phyloP scores from a whole-genome alignment of 805 yeast genomes.

The Yamadazyma tumulicola region DNA sequence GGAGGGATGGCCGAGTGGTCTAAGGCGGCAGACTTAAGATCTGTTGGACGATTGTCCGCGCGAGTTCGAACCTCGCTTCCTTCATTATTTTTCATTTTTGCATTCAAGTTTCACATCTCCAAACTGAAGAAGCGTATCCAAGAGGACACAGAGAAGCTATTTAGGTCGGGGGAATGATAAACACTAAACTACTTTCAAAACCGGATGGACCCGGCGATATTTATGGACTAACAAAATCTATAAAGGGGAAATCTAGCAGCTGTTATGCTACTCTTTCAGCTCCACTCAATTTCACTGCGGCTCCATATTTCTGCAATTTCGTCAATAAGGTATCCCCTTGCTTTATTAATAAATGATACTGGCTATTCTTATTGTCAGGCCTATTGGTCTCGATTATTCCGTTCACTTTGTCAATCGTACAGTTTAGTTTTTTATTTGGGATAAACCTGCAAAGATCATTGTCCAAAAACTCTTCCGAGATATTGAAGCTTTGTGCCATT shows the following conservation, averaged over 20 bases:
- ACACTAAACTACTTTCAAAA: too few relatives aligned
- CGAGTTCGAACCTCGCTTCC: conserved; percentile 48
- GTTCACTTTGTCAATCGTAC: conserved; percentile 92
- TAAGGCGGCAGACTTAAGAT: conserved; percentile 48
- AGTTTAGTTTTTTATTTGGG: conserved; percentile 89
- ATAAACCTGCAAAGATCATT: conserved; percentile 83
- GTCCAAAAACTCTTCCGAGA: conserved; percentile 83
- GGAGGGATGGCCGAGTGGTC: conserved; percentile 50
- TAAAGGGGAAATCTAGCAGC: too few relatives aligned
- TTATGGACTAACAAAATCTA: too few relatives aligned
- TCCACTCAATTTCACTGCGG: conserved; percentile 94
- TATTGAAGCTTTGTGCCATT: conserved; percentile 93
- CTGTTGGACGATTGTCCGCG: conserved; percentile 45
- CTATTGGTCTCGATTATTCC: conserved; percentile 94
- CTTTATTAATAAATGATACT: conserved; percentile 81
- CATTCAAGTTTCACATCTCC: too few relatives aligned
- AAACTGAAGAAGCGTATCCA: too few relatives aligned
- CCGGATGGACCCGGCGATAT: too few relatives aligned
- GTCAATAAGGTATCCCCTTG: conserved; percentile 92
- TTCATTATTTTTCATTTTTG: conserved; percentile 32
- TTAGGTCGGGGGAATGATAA: too few relatives aligned
- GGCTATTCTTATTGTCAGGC: conserved; percentile 94
- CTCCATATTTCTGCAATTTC: conserved; percentile 93
- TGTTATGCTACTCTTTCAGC: conserved; percentile 58
- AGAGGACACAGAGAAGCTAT: too few relatives aligned